A percentile compares a stretch with the other conserved stretches of the same genome.
These are phyloP conservation scores for Lichtheimia ornata DNA, from an alignment of 371 early-diverging fungal species.

Conservation along the genomic window DNA sequence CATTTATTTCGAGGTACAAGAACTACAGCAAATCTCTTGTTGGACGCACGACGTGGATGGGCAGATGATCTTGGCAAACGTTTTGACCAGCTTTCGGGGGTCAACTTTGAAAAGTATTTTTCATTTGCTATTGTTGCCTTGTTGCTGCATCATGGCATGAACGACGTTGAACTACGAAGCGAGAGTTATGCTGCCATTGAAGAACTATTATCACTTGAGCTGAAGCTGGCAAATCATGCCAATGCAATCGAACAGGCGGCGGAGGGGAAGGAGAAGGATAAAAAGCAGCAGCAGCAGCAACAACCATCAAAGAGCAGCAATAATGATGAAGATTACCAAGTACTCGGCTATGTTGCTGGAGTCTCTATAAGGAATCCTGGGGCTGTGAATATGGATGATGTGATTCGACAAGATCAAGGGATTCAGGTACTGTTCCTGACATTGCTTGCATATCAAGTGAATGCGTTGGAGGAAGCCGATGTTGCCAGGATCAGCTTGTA, in stretches of 20 bases:
- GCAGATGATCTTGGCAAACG: neutral
- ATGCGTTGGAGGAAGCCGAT: neutral
- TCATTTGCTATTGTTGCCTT: constrained; percentile 81
- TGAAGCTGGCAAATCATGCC: constrained; percentile 25
- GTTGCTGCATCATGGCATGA: constrained; percentile 72
- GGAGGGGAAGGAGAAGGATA: constrained; percentile 3
- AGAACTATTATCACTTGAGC: constrained; percentile 66
- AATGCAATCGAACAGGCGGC: constrained; percentile 32
- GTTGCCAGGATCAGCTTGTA: constrained; percentile 50
- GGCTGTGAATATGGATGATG: neutral
- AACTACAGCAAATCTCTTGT: neutral
- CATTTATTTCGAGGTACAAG: neutral
- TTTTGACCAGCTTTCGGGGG: constrained; percentile 68
- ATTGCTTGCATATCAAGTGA: neutral
- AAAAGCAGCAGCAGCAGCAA: too few relatives aligned
- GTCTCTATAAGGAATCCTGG: constrained; percentile 33
- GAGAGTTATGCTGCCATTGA: constrained; percentile 65
- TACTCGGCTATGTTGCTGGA: constrained; percentile 73
- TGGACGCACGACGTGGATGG: neutral
- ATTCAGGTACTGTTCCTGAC: constrained; percentile 62
- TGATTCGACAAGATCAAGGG: constrained; percentile 1
- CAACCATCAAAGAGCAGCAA: too few relatives aligned
- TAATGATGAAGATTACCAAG: constrained; percentile 12
- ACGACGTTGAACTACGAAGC: constrained; percentile 52
- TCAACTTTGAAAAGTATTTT: constrained; percentile 83